These are phyloP conservation scores for Mycena floridula DNA, from an alignment of 768 basidiomycete species.

Conservation along the genomic window DNA sequence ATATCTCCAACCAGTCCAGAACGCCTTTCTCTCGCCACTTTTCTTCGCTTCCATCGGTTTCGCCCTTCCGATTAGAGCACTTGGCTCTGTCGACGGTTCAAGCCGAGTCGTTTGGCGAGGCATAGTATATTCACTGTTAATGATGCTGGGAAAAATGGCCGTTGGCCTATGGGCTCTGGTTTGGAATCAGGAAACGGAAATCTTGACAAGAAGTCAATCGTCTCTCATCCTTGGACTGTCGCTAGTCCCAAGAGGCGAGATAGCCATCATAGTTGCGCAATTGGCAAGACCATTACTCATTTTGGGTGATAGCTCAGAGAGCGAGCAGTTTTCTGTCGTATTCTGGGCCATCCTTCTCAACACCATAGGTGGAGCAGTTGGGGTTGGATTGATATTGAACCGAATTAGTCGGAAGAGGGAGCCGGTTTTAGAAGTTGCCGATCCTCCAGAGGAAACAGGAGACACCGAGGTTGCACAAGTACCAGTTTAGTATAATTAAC, in stretches of 20 bases:
- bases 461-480: too few species aligned
- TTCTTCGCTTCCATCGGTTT: constrained; percentile 66
- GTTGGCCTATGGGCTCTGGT: constrained; percentile 41
- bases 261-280: constrained; percentile 56
- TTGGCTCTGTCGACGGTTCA: constrained; percentile 32
- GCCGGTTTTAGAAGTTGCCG: too few species aligned
- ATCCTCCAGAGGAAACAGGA: too few species aligned
- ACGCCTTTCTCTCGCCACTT: constrained; percentile 46
- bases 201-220: constrained; percentile 16
- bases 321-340: constrained; percentile 44
- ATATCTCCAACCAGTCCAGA: constrained; percentile 31
- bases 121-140: constrained; percentile 49
- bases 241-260: constrained; percentile 66
- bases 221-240: constrained; percentile 45
- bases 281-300: constrained; percentile 28
- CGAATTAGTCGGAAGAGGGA: too few species aligned
- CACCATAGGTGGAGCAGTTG: constrained; percentile 41
- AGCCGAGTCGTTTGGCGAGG: constrained; percentile 46
- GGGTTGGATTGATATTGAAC: too few species aligned
- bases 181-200: constrained; percentile 20
- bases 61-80: constrained; percentile 40
- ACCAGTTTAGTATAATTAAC: too few species aligned
- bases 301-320: constrained; percentile 1
- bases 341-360: constrained; percentile 53
- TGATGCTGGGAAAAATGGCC: constrained; percentile 46